phyloP scores from a whole-genome alignment of 306 rosid genomes.

The Vigna radiata region DNA sequence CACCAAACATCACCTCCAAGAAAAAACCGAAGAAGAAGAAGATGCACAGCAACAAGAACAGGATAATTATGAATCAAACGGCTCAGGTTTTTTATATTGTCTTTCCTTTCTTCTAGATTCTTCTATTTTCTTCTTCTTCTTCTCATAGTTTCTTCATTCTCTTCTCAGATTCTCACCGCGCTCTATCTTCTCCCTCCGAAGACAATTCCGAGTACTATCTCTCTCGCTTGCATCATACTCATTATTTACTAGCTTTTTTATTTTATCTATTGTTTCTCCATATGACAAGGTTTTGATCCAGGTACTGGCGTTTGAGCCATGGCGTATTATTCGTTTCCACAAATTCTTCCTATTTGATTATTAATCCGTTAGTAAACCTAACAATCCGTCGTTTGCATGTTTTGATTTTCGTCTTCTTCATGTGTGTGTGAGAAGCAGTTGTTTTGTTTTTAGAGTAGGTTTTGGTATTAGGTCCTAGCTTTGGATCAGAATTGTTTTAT shows the following conservation, averaged over 20 bases:
- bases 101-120: neutral
- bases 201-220: slow-evolving; percentile 72
- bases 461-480: slow-evolving; percentile 23
- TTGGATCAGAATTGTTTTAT: slow-evolving; percentile 20
- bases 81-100: slow-evolving; percentile 41
- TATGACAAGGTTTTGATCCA: slow-evolving; percentile 31
- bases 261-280: neutral
- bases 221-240: slow-evolving; percentile 19
- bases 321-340: neutral
- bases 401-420: slow-evolving; percentile 48
- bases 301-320: slow-evolving; percentile 32
- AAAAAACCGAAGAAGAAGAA: slow-evolving; percentile 13
- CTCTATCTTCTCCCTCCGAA: slow-evolving; percentile 65
- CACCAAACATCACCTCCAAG: slow-evolving; percentile 50
- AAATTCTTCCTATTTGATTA: slow-evolving; percentile 48
- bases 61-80: slow-evolving; percentile 40
- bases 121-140: slow-evolving; percentile 15
- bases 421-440: neutral
- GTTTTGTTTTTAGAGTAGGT: slow-evolving; percentile 18
- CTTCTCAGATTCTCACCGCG: slow-evolving; percentile 73
- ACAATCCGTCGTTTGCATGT: slow-evolving; percentile 53
- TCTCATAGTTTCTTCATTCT: slow-evolving; percentile 35
- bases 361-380: slow-evolving; percentile 7
- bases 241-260: slow-evolving; percentile 38
- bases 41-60: neutral